Conservation (phyloP, 1,139 yeast species). For the Scheffersomyces cryptocercus region DNA sequence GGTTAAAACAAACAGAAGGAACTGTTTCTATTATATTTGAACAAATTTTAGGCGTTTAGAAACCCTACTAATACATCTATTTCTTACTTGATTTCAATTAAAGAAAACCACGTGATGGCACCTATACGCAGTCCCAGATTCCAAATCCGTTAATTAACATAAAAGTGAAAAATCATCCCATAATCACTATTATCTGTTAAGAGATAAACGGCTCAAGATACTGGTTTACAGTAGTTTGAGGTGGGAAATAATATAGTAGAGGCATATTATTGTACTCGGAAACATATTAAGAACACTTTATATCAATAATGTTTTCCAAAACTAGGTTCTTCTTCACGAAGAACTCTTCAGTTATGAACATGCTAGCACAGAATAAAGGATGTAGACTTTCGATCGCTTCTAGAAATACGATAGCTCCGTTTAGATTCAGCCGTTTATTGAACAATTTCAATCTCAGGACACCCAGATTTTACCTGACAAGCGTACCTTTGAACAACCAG, state of each 20-base stretch:
- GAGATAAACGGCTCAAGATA: no score
- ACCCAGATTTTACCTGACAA: conserved; percentile 1
- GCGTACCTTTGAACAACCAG: no score
- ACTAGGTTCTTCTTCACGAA: conserved; percentile 46
- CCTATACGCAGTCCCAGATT: background rate
- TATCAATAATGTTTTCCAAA: conserved; percentile 31
- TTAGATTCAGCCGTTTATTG: conserved; percentile 5
- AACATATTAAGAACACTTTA: no score
- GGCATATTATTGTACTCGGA: no score
- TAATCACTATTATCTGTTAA: background rate
- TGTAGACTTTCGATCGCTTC: conserved; percentile 14
- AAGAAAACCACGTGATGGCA: no score
- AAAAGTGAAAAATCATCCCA: conserved; percentile 4
- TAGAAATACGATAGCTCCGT: background rate
- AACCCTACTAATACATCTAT: no score
- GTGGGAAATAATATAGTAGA: no score
- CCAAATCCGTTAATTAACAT: background rate
- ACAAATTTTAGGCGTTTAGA: no score
- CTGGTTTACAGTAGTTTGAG: no score
- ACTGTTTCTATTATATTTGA: no score
- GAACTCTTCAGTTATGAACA: conserved; percentile 38
- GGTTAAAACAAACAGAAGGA: no score
- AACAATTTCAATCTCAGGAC: conserved; percentile 1
- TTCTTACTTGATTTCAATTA: no score
- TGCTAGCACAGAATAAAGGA: conserved; percentile 26